Conservation (phyloP, 1,284 basidiomycete species). For the Butyriboletus regius region DNA sequence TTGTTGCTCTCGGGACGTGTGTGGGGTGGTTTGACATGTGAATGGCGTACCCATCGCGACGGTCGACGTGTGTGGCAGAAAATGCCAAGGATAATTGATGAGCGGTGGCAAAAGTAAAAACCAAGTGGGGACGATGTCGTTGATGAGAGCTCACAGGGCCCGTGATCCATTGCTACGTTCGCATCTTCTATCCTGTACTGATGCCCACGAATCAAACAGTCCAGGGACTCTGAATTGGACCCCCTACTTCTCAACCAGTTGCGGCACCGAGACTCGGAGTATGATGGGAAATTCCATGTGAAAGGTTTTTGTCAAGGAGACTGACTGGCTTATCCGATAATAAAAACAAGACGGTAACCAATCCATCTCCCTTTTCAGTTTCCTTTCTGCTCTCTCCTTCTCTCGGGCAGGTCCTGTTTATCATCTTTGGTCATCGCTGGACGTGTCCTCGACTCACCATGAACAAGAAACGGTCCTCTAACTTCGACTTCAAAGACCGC, state of each 20-base stretch:
- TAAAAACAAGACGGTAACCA: slow-evolving; percentile 12
- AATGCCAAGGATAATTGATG: not conserved
- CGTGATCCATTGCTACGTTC: not conserved
- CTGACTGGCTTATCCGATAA: not conserved
- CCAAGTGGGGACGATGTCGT: no score
- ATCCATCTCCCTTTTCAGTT: not conserved
- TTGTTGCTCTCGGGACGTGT: no score
- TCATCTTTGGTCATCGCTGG: slow-evolving; percentile 33
- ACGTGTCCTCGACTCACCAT: slow-evolving; percentile 26
- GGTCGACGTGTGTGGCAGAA: not conserved
- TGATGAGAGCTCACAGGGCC: no score
- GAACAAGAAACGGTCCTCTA: slow-evolving; percentile 48
- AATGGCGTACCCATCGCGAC: not conserved
- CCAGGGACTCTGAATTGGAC: not conserved
- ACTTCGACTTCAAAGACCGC: slow-evolving; percentile 66
- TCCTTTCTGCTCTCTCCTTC: slow-evolving; percentile 25
- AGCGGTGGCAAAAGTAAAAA: no score
- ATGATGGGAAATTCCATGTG: slow-evolving; percentile 12
- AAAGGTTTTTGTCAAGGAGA: slow-evolving; percentile 10
- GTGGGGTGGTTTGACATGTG: not conserved
- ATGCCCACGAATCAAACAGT: not conserved
- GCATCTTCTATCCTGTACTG: slow-evolving; percentile 4
- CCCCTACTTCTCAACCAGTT: not conserved
- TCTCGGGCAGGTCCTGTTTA: slow-evolving; percentile 46
- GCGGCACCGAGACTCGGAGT: not conserved